These are phyloP conservation scores for Rhizopogon vinicolor DNA, from an alignment of 768 basidiomycete genomes.

Conservation along the genomic window DNA sequence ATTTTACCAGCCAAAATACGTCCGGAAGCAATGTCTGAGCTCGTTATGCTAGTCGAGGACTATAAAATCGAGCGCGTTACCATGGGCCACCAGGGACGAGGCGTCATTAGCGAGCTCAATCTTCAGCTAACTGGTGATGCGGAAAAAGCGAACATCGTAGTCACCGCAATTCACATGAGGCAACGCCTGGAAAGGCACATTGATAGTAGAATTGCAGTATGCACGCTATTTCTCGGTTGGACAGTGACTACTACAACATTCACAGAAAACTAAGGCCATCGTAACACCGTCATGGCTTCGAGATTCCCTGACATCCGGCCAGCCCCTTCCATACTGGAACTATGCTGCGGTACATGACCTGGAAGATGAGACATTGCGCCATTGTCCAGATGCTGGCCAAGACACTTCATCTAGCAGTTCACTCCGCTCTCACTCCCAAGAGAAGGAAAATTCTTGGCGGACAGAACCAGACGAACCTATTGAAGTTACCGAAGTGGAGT, in stretches of 20 bases:
- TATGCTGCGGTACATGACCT: constrained; percentile 56
- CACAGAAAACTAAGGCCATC: constrained; percentile 60
- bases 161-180: constrained; percentile 64
- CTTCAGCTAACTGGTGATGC: constrained; percentile 35
- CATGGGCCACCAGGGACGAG: background rate
- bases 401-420: background rate
- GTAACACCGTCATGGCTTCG: constrained; percentile 71
- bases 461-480: constrained; percentile 18
- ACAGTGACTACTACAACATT: constrained; percentile 3
- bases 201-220: constrained; percentile 58
- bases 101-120: background rate
- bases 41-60: constrained; percentile 22
- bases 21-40: constrained; percentile 13
- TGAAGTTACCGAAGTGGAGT: constrained; percentile 11
- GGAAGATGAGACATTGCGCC: constrained; percentile 38
- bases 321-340: constrained; percentile 42
- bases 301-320: constrained; percentile 45
- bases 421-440: background rate
- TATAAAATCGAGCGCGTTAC: background rate
- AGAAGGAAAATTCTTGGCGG: background rate
- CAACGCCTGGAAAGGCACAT: constrained; percentile 69
- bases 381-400: constrained; percentile 33
- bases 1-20: constrained; percentile 30
- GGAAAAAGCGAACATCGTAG: constrained; percentile 55
- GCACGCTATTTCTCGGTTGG: constrained; percentile 18